These are phyloP conservation scores for Colletotrichum orbiculare DNA, from an alignment of 2,329 filamentous ascomycete species.

Conservation along the genomic window DNA sequence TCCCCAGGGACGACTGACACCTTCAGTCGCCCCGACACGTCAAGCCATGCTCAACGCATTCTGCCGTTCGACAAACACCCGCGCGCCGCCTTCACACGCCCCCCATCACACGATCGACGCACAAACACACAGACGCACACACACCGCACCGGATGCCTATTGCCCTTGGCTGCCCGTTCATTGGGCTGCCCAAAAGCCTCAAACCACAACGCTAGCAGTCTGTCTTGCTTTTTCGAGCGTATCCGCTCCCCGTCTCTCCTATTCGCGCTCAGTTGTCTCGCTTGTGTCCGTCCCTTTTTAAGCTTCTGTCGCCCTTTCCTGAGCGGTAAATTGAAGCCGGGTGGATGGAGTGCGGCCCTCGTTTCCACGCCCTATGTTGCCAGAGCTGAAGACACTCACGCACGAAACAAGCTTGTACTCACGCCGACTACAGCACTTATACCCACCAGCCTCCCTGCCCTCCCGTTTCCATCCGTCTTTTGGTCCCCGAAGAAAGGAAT, in stretches of 20 bases:
- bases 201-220: constrained; percentile 30
- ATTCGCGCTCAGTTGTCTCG: constrained; percentile 34
- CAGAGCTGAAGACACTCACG: constrained; percentile 19
- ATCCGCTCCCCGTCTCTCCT: constrained; percentile 27
- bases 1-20: constrained; percentile 14
- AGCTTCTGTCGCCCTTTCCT: constrained; percentile 37
- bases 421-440: constrained; percentile 15
- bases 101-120: constrained; percentile 36
- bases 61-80: constrained; percentile 24
- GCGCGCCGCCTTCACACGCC: constrained; percentile 20
- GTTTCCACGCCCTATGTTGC: constrained; percentile 18
- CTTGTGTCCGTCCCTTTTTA: constrained; percentile 35
- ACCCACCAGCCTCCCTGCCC: constrained; percentile 6
- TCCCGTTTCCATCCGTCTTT: neutral
- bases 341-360: constrained; percentile 23
- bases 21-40: constrained; percentile 11
- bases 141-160: constrained; percentile 28
- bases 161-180: constrained; percentile 18
- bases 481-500: neutral
- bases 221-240: constrained; percentile 33
- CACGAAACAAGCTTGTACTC: constrained; percentile 5
- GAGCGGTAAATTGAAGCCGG: constrained; percentile 27
- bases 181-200: constrained; percentile 35
- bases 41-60: constrained; percentile 23
- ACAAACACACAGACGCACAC: constrained; percentile 33